Base-by-base conservation (phyloP, 1,284 basidiomycete genomes). In the Salmacisia buchloeana region DNA sequence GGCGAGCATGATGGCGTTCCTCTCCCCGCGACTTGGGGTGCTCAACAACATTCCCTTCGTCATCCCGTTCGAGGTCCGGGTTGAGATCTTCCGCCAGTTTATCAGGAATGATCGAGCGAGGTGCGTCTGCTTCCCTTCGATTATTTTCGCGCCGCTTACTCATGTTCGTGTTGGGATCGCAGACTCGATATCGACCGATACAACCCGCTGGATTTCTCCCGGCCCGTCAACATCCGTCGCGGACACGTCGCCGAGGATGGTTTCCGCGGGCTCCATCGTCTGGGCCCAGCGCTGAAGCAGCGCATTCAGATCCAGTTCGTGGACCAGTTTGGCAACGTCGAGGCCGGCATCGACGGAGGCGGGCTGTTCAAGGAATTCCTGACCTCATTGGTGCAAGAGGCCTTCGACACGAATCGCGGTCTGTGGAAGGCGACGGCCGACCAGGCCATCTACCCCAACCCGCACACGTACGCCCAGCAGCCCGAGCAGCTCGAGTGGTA, bases 351-450 rank as follows among this genome's bases (percentile, higher is more conserved):
- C 35, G 94, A 98, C 73, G 94, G 94, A 1, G 94, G 96, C 2
- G 94, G 96, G 0, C 87, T 98, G 7, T 97, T 97, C 83, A 99
- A 98, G 79, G 96, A 97, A 81, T 96, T 98, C 76, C 86, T 98
- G 74, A 97, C 93, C 1, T 81, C 81, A 77, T 82, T 73, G 67
- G 82, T 80, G 61, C 92, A 90, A 74, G 93, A 97, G 79, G 94
- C 90, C 0, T 97, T 98, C 69, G 92, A 99, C 75, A 90, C 90
- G 0, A 87, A 97, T 75, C 87, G 92, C 18, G 96, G 96, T 1
- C 82, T 99, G 13, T 99, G 94, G 94, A 83, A 93, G 45, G 87
- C 86, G 31, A 98, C 89, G 60, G 86, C 88, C 78, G 87, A 91
- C 76, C 91, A 96, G 64, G 92, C 97, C 81, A 83, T 98, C 58